phyloP scores from a whole-genome alignment of 352 stramenopile species.

The Phytophthora sansomeana region DNA sequence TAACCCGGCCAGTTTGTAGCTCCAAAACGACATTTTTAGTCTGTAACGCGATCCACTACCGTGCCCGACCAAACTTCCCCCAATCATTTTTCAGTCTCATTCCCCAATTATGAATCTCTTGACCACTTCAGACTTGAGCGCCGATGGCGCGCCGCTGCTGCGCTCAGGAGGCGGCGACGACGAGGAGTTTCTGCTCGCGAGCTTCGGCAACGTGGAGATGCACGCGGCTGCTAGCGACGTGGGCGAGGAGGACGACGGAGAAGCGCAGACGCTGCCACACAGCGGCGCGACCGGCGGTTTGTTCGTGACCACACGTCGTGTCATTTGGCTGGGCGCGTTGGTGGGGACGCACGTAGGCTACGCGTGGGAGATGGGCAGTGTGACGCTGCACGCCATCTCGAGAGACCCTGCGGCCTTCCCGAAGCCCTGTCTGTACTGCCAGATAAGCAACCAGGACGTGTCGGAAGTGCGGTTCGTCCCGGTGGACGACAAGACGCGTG shows the following conservation, averaged over 20 bases:
- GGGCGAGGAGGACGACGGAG: conserved; percentile 29
- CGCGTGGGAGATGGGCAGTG: conserved; percentile 73
- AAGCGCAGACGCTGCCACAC: conserved; percentile 27
- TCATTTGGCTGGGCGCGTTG: conserved; percentile 67
- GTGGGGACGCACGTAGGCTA: conserved; percentile 57
- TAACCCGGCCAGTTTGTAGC: not conserved
- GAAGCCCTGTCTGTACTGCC: conserved; percentile 81
- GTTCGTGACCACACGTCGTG: conserved; percentile 57
- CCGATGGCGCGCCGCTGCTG: conserved; percentile 60
- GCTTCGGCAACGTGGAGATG: conserved; percentile 56
- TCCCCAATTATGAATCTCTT: conserved; percentile 60
- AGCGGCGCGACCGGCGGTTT: conserved; percentile 25
- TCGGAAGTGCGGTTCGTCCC: conserved; percentile 84
- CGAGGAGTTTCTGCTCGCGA: conserved; percentile 70
- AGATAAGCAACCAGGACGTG: conserved; percentile 76
- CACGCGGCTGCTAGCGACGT: conserved; percentile 40
- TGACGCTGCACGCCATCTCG: conserved; percentile 84
- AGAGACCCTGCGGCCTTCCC: conserved; percentile 70
- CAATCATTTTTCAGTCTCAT: conserved; percentile 9
- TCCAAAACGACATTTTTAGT: not conserved
- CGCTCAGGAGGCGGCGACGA: conserved; percentile 56
- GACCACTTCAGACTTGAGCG: conserved; percentile 49
- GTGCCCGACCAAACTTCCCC: too few relatives aligned
- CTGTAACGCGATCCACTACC: too few relatives aligned
- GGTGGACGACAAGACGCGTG: conserved; percentile 67